Evolutionary conservation across 78 protist genomes (phyloP).

Genomic region (Tieghemostelium lacteum): DNA sequence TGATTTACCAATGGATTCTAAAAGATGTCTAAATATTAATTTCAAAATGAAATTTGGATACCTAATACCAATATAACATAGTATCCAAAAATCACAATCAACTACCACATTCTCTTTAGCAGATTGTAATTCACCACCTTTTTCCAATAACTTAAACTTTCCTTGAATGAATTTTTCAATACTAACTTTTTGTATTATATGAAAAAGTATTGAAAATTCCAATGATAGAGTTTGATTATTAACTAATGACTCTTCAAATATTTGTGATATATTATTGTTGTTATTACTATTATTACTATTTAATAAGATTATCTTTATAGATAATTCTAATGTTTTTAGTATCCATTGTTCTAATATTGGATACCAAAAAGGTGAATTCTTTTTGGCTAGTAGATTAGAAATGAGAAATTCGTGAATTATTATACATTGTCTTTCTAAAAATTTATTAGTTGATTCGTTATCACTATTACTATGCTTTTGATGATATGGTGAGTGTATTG

Average conservation of each 20-base stretch:
- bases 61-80: not conserved
- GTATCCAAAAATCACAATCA: not conserved
- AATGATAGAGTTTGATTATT: not conserved
- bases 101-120: too few relatives aligned
- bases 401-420: constrained; percentile 26
- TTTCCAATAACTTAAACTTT: too few relatives aligned
- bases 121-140: not conserved
- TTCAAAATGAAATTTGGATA: not conserved
- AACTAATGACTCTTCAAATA: not conserved
- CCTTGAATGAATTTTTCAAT: not conserved
- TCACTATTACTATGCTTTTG: not conserved
- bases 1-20: not conserved
- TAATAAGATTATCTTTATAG: not conserved
- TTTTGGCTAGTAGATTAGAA: not conserved
- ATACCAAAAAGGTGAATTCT: constrained; percentile 10
- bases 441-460: not conserved
- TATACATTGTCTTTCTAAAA: constrained; percentile 1
- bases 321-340: not conserved
- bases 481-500: not conserved
- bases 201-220: constrained; percentile 8
- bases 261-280: not conserved
- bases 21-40: not conserved
- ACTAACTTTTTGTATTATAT: not conserved
- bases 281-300: not conserved
- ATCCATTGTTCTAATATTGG: constrained; percentile 19